These are phyloP conservation scores for Aspergillus wentii DNA, from an alignment of 495 filamentous ascomycete species.

Conservation along the genomic window DNA sequence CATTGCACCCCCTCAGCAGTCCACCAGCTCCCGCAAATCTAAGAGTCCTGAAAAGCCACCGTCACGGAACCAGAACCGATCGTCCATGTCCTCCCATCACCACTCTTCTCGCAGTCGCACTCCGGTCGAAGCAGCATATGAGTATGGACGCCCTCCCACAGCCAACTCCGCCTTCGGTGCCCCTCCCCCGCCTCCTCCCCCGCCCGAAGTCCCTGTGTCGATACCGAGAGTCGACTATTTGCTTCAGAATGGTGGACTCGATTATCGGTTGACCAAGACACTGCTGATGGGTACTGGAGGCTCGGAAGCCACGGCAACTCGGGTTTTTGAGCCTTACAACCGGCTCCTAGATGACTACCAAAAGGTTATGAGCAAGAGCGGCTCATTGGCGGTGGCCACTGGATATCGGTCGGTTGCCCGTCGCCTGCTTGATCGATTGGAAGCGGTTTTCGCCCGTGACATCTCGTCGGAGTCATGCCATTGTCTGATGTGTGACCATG, in stretches of 20 bases:
- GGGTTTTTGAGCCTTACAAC: conserved; percentile 73
- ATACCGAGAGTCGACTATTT: conserved; percentile 86
- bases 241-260: conserved; percentile 76
- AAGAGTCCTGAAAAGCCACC: conserved; percentile 36
- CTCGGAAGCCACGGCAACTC: conserved; percentile 52
- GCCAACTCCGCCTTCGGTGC: conserved; percentile 26
- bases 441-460: conserved; percentile 88
- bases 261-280: conserved; percentile 57
- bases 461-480: conserved; percentile 75
- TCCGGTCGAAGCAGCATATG: conserved; percentile 33
- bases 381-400: conserved; percentile 91
- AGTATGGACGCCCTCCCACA: conserved; percentile 37
- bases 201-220: conserved; percentile 60
- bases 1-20: conserved; percentile 55
- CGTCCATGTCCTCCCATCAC: conserved; percentile 27
- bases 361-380: conserved; percentile 72
- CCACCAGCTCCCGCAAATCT: conserved; percentile 33
- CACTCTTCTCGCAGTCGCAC: conserved; percentile 14
- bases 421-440: conserved; percentile 83
- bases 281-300: conserved; percentile 48
- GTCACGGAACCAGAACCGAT: conserved; percentile 35
- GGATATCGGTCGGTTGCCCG: conserved; percentile 94
- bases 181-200: conserved; percentile 80
- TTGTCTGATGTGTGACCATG: conserved; percentile 73
- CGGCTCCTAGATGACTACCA: conserved; percentile 80